Base-by-base conservation (phyloP, 1,284 basidiomycete genomes). In the Sanguinoderma infundibulare region DNA sequence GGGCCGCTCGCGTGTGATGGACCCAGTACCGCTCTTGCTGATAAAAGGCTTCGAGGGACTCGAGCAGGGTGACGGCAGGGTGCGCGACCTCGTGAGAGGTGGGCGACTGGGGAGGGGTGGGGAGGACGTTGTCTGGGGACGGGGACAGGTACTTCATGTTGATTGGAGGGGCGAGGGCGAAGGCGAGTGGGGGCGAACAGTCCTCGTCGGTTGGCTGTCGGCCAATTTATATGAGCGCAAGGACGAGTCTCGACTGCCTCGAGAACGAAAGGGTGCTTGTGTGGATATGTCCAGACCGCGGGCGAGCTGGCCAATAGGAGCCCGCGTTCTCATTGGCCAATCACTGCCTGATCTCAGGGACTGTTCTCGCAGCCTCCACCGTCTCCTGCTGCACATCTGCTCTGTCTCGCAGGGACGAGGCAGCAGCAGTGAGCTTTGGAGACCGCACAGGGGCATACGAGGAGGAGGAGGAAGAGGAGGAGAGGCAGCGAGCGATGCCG, bases 11-110 rank as follows among this genome's bases (percentile, higher is more conserved):
- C 38, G 72, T 73, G 59, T 78, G 83, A 67, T 86, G 83, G 5
- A 89, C 82, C 87, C 89, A 90, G 75, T 83, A 83, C 46, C 84
- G 84, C 74, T 89, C 85, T 67, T 85, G 80, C 69, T 87, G 83
- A 72, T 91, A 90, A 67, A 87, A 89, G 15, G 81, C 75, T 47
- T 86, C 78, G 57, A 91, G 83, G 35, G 83, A 81, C 64, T 89
- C 83, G 68, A 90, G 83, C 66, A 87, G 81, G 62, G 79, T 76
- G 53, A 83, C 76, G 17, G 87, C 83, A 5, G 80, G 79, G 57
- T 75, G 73, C 17, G 70, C 69, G 39, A 74, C 71, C 50, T 75
- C 76, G 47, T 67, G 70, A 1, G 74, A 61, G 55, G 60, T 71
- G 1, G 81, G 81, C 28, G 81, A 81, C 59, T 75, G 77, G 15